phyloP scores from a whole-genome alignment of 1,284 basidiomycete species.

The Phaffia rhodozyma region DNA sequence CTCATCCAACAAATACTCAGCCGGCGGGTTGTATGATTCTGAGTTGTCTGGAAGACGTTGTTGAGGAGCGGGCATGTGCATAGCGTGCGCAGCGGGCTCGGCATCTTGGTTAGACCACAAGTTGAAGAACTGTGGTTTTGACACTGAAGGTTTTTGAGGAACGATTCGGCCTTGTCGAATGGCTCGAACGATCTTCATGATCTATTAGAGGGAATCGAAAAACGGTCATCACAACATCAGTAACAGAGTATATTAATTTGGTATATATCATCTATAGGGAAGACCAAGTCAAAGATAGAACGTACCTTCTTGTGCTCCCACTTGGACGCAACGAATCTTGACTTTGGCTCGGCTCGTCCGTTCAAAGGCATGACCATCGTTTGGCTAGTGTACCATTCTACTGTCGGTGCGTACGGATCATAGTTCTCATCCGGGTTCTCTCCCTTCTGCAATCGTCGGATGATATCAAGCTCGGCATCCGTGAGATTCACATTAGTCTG shows the following conservation, averaged over 20 bases:
- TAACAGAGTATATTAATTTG: not conserved
- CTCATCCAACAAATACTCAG: constrained; percentile 87
- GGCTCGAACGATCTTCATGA: constrained; percentile 99
- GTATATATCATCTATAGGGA: not conserved
- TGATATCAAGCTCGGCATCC: constrained; percentile 88
- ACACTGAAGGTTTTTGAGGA: constrained; percentile 68
- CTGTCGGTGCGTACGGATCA: constrained; percentile 82
- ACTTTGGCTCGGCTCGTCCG: constrained; percentile 86
- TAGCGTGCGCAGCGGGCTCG: constrained; percentile 57
- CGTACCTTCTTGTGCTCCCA: constrained; percentile 98
- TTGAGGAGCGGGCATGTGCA: constrained; percentile 83
- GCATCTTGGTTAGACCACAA: constrained; percentile 70
- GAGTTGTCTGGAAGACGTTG: constrained; percentile 75
- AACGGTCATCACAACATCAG: constrained; percentile 10
- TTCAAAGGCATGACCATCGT: constrained; percentile 88
- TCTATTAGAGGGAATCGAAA: constrained; percentile 38
- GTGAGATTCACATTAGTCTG: constrained; percentile 80
- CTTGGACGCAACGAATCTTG: constrained; percentile 92
- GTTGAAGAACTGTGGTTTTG: constrained; percentile 66
- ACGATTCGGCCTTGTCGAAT: constrained; percentile 91
- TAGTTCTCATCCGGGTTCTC: constrained; percentile 86
- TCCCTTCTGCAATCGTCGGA: constrained; percentile 71
- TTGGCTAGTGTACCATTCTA: constrained; percentile 95
- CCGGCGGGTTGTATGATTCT: constrained; percentile 97
- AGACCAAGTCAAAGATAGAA: not conserved